Conservation (phyloP, 2,329 filamentous ascomycete species). For the Fusarium pilosicola region DNA sequence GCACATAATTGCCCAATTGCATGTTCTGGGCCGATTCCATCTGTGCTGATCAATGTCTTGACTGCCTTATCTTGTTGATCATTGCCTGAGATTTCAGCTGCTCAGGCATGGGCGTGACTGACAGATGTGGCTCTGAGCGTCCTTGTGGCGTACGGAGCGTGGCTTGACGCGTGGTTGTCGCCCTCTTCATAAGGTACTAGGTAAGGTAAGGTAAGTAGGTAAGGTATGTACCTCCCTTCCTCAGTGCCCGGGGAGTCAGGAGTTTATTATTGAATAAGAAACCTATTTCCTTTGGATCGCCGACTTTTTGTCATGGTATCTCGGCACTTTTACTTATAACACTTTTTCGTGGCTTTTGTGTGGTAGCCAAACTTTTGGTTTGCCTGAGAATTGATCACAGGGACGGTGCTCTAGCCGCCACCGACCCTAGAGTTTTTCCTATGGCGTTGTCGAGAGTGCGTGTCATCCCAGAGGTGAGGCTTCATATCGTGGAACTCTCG, state of each 20-base stretch:
- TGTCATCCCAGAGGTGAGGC: not conserved
- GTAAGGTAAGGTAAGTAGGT: no score
- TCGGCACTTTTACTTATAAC: not conserved
- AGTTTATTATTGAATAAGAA: not conserved
- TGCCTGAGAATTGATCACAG: not conserved
- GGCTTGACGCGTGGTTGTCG: slow-evolving; percentile 36
- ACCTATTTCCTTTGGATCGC: not conserved
- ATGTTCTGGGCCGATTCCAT: slow-evolving; percentile 4
- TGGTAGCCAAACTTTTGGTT: slow-evolving; percentile 4
- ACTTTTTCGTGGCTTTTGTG: not conserved
- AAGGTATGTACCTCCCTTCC: not conserved
- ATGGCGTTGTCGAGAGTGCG: not conserved
- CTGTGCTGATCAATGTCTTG: slow-evolving; percentile 1
- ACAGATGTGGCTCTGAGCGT: not conserved
- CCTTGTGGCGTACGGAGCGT: slow-evolving; percentile 18
- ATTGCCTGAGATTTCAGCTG: not conserved
- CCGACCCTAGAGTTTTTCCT: not conserved
- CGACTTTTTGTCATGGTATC: not conserved
- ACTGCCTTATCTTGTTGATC: slow-evolving; percentile 32
- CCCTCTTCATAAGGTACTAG: not conserved
- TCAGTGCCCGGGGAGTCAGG: not conserved
- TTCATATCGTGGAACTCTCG: not conserved
- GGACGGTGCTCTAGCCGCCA: not conserved
- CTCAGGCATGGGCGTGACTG: not conserved
- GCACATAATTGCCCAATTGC: not conserved